These are phyloP conservation scores for Cryptosporidium bovis DNA, from an alignment of 169 alveolate genomes.

Conservation along the genomic window DNA sequence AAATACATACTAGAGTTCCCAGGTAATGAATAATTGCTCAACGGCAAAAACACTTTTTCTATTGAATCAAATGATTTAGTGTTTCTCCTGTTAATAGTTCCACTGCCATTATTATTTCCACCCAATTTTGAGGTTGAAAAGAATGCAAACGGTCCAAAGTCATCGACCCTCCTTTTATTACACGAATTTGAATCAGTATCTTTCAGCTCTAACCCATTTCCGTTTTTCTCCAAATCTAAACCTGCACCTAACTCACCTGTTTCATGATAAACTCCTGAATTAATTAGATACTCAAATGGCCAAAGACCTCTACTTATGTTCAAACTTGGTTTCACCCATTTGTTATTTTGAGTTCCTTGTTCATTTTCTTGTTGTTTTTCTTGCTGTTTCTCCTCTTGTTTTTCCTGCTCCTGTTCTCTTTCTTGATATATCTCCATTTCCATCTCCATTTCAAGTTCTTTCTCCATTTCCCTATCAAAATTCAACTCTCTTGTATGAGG, in stretches of 20 bases:
- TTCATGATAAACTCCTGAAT: background rate
- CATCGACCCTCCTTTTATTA: constrained; percentile 9
- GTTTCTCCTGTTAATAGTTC: constrained; percentile 8
- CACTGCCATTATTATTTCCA: background rate
- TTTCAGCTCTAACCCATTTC: background rate
- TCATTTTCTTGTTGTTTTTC: constrained; percentile 72
- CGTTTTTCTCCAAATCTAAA: background rate
- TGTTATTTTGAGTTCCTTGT: background rate
- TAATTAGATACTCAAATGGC: constrained; percentile 34
- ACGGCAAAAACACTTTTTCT: background rate
- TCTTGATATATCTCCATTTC: constrained; percentile 73
- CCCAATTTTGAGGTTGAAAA: constrained; percentile 13
- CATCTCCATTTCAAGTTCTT: constrained; percentile 79
- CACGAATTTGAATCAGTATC: background rate
- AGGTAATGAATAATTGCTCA: background rate
- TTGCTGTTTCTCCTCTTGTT: constrained; percentile 78
- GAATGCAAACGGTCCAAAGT: constrained; percentile 26
- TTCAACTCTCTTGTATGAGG: no score
- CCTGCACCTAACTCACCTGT: no score
- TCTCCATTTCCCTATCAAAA: constrained; percentile 78
- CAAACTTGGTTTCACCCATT: constrained; percentile 27
- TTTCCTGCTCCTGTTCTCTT: constrained; percentile 77
- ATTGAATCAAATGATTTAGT: background rate
- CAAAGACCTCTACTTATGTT: constrained; percentile 24
- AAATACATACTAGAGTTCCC: background rate